A percentile compares a stretch with the other conserved stretches of the same genome.
Evolutionary conservation across 129 eudicot species (phyloP).

Genomic region (Oenanthe sinensis): DNA sequence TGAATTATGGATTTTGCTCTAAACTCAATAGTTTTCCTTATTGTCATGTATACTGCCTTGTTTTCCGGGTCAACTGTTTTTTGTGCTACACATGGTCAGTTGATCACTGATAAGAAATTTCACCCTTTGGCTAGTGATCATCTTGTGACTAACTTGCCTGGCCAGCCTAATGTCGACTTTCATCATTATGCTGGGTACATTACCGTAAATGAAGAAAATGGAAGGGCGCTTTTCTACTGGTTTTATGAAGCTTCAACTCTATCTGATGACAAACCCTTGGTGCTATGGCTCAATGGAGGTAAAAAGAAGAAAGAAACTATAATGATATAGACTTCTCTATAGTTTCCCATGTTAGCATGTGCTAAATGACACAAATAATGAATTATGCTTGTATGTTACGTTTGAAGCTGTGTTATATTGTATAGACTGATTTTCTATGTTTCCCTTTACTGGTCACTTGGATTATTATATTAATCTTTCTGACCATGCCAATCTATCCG

Average conservation of each 20-base stretch:
- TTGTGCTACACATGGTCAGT: conserved; percentile 40
- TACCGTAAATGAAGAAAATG: conserved; percentile 57
- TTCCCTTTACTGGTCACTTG: conserved; percentile 12
- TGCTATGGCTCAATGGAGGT: conserved; percentile 95
- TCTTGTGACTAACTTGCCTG: conserved; percentile 59
- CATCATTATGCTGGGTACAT: conserved; percentile 79
- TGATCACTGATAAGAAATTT: conserved; percentile 33
- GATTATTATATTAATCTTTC: conserved; percentile 23
- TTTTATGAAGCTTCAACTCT: conserved; percentile 66
- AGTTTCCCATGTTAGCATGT: background rate
- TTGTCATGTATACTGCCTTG: conserved; percentile 23
- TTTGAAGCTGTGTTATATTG: background rate
- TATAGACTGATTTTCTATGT: conserved; percentile 1
- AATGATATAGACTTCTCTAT: background rate
- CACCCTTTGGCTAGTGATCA: conserved; percentile 32
- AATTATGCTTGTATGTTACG: background rate
- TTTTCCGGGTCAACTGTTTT: conserved; percentile 24
- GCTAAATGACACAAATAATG: background rate
- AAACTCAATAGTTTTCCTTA: conserved; percentile 23
- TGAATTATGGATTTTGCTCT: conserved; percentile 36
- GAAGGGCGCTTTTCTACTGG: conserved; percentile 83
- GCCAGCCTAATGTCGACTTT: conserved; percentile 58
- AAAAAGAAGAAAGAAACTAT: background rate
- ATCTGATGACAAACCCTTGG: conserved; percentile 70
- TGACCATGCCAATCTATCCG: conserved; percentile 4